Base-by-base conservation (phyloP, 345 rosid species). In the Eucalyptus pauciflora region DNA sequence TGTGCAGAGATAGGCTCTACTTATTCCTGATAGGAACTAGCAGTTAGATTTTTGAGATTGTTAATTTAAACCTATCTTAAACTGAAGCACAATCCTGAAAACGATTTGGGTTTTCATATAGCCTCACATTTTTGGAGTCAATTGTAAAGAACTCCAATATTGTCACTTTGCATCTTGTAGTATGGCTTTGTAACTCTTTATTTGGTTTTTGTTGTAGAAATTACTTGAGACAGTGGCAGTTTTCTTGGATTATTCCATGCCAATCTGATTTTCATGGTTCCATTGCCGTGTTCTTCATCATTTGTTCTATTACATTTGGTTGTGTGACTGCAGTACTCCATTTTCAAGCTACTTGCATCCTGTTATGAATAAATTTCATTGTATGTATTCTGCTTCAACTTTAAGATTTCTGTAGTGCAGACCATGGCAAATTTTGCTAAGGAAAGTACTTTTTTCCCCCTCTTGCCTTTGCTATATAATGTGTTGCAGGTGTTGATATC, bases 401-500 rank as follows among this genome's bases (percentile, higher is more conserved):
- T 76, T 76, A 45, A 76, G 83, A 76, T 76, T 41, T 76, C 83
- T 76, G 27, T 10, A 76, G 12, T 41, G 83, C 48, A 41, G 48
- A 76, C 83, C 48, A 41, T 76, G 83, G 83, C 46, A 76, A 41
- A 41, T 76, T 37, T 76, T 41, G 27, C 83, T 76, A 41, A 76
- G 15, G 15, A 76, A 76, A 76, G 48, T 76, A 76, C 29, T 20
- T 76, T 64, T 71, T 41, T 11, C 48, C 48, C 15, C 11, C 20
- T 50, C 27, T 86, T 86, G 56, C 29, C 45, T 51, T 86, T 51
- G 25, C 9, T 51, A 37, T 24, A 2, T 13, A n/a, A 25, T 87
- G n/a, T 48, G 29, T 87, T 45, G 20, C 87, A 95, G 96, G 96
- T 95, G 22, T 62, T 95, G 89, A 91, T 95, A 89, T 90, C 95